Base-by-base conservation (phyloP, 768 basidiomycete genomes). In the Leccinum rimulosum region DNA sequence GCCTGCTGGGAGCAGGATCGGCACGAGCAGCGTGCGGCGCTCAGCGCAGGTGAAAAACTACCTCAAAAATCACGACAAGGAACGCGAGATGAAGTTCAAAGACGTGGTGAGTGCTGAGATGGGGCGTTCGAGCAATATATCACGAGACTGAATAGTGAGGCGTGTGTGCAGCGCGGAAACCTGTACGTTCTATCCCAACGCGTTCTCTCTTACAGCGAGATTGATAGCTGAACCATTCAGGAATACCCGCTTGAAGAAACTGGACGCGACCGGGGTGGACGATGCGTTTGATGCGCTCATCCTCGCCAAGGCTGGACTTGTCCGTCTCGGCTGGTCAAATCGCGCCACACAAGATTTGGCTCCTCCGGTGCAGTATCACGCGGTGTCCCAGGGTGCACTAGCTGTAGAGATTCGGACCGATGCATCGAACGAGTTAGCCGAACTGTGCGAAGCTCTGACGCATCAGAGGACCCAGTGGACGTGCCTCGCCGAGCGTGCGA, bases 371-470 rank as follows among this genome's bases (percentile, higher is more conserved):
- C 78, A 95, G 17, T 89, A 86, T 71, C 82, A 93, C 64, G 95
- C 97, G 9, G 96, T 98, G 57, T 93, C 94, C 3, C 97, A 98
- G 75, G 97, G 95, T 30, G 95, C 95, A 14, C 78, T 99, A 36
- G 94, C 77, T 0, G 80, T 98, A 33, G 97, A 99, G 74, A 85
- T 95, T 61, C 88, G 89, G 43, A 68, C 80, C 19, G 80, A 85
- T 66, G 91, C 93, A 67, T 68, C 72, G 1, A 79, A 80, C n/a
- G 66, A 69, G 61, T 80, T 88, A 8, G 74, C 82, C 27, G 82
- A 82, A 54, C 73, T 95, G 31, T 87, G 94, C 70, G 75, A 80
- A 35, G 78, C 77, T 27, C 72, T 95, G 50, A 91, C 84, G 1
- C 91, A 97, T 70, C 83, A 85, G 76, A 79, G 82, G 70, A 94